These are phyloP conservation scores for Phaeosphaeria sp. DNA, from an alignment of 2,329 filamentous ascomycete genomes.

Conservation along the genomic window DNA sequence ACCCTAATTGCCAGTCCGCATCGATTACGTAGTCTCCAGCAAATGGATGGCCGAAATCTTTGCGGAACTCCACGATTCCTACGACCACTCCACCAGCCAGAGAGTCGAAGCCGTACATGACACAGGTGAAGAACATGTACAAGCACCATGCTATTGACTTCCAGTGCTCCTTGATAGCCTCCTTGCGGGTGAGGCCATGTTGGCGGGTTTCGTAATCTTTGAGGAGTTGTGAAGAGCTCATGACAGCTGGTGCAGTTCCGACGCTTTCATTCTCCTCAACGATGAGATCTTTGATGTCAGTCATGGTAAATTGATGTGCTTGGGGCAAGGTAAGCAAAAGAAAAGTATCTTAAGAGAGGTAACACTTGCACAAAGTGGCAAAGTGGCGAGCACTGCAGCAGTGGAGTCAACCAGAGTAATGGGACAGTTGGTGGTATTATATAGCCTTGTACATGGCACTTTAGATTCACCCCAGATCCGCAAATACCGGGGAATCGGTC, in stretches of 20 bases:
- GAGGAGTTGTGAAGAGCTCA: conserved; percentile 4
- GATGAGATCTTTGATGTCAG: neutral
- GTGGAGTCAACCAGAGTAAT: neutral
- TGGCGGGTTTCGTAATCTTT: conserved; percentile 18
- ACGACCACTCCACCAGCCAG: conserved; percentile 21
- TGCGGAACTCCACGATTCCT: conserved; percentile 17
- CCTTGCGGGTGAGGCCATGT: conserved; percentile 13
- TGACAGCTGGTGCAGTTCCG: neutral
- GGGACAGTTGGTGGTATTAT: neutral
- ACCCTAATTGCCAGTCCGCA: conserved; percentile 25
- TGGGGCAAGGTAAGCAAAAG: neutral
- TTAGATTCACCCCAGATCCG: neutral
- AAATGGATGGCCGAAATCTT: conserved; percentile 21
- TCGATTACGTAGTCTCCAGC: conserved; percentile 21
- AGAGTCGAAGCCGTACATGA: conserved; percentile 25
- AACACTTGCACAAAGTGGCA: neutral
- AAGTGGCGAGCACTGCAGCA: neutral
- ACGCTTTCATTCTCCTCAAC: neutral
- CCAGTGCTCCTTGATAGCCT: conserved; percentile 21
- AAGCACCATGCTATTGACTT: conserved; percentile 22
- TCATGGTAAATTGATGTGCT: neutral
- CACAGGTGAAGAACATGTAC: conserved; percentile 25
- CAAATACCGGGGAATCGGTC: neutral
- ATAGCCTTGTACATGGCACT: neutral
- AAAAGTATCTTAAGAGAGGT: neutral